Base-by-base conservation (phyloP, 768 basidiomycete genomes). In the Mycena galopus region DNA sequence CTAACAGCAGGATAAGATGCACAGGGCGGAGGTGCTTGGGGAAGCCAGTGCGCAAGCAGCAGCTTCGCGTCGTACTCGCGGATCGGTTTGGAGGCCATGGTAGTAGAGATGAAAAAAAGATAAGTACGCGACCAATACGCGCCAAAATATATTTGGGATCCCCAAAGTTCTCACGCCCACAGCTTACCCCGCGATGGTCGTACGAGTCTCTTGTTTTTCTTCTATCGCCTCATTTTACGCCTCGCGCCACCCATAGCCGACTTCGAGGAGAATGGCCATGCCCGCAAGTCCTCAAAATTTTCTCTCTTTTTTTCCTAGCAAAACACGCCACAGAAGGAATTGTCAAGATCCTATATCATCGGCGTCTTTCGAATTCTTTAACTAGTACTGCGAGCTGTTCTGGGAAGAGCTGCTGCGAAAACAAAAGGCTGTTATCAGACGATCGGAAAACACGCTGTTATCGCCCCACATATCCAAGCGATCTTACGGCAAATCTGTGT, bases 41-140 rank as follows among this genome's bases (percentile, higher is more conserved):
- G 91, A 74, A 99, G 93, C 96, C 96, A 98, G 88, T 98, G 98
- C 44, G 96, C 95, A 33, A 99, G 88, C 75, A 99, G 89, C 77
- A 98, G 94, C 88, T 99, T 99, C 76, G 97, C 97, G 82, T 99
- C 97, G 88, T 96, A 99, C 96, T 93, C 77, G 70, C 78, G 73
- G 58, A 60, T 71, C 23, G 66, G 58, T 69, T 71, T 73, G 65
- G 71, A 69, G 30, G 70, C 65, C 67, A 69, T 72, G 58, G 69
- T 69, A 66, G 72, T 42, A 0, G 62, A 44, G 17, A 60, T n/a
- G 66, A 29, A 73, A 21, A 39, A 59, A 64, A 50, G 51, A 19
- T 37, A 0, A 47, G 16, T 55, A 53, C 23, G 63, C 51, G 58
- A 51, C 50, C 27, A 66, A 63, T 58, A 58, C 32, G 10, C 35